phyloP scores from a whole-genome alignment of 2,329 filamentous ascomycete species.

The Colletotrichum endophyticum region DNA sequence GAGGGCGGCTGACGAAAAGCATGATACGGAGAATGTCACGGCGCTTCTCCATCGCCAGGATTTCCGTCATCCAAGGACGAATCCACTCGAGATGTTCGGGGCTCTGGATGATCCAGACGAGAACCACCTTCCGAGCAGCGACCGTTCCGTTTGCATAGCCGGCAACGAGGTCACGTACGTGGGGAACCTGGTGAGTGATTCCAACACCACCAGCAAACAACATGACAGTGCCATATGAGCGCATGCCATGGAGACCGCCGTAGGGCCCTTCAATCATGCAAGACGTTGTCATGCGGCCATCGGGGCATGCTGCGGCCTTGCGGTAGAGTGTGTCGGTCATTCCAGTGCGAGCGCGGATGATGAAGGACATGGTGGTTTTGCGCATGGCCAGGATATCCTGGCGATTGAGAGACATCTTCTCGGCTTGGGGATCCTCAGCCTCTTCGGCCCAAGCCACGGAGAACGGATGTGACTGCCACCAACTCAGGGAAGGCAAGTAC shows the following conservation, averaged over 20 bases:
- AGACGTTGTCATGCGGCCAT: constrained; percentile 65
- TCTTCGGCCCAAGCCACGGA: constrained; percentile 81
- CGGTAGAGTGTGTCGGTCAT: constrained; percentile 75
- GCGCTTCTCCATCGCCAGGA: constrained; percentile 75
- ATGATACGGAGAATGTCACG: constrained; percentile 78
- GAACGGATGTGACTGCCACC: constrained; percentile 81
- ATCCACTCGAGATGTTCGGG: constrained; percentile 86
- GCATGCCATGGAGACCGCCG: constrained; percentile 71
- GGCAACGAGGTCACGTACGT: constrained; percentile 73
- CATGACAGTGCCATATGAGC: constrained; percentile 79
- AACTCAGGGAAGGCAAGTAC: constrained; percentile 75
- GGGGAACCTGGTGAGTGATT: constrained; percentile 80
- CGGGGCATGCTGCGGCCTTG: constrained; percentile 65
- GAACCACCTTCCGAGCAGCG: constrained; percentile 72
- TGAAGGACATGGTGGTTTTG: constrained; percentile 72
- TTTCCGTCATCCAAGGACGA: constrained; percentile 82
- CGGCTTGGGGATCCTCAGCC: constrained; percentile 51
- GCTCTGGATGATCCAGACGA: constrained; percentile 81
- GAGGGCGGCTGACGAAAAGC: constrained; percentile 77
- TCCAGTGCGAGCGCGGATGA: constrained; percentile 76
- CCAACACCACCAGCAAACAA: constrained; percentile 83
- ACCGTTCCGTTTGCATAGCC: constrained; percentile 73
- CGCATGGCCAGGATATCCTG: constrained; percentile 63
- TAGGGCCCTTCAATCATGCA: constrained; percentile 81
- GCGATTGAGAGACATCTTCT: constrained; percentile 64